A percentile compares a stretch with the other conserved stretches of the same genome.
Evolutionary conservation across 2,329 filamentous ascomycete genomes (phyloP).

Genomic region (Xylogone sp.): DNA sequence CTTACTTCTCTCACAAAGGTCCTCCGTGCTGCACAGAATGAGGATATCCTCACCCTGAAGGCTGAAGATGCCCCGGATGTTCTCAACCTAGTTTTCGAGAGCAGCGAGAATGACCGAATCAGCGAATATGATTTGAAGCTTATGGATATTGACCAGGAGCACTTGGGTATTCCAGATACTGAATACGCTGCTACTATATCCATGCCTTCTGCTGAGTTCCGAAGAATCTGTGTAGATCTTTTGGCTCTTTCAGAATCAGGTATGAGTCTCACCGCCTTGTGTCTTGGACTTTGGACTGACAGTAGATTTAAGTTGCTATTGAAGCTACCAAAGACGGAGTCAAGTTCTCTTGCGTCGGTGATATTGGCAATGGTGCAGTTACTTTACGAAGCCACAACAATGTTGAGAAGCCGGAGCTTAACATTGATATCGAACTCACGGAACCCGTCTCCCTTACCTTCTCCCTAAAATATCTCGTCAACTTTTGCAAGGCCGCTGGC

Average conservation of each 20-base stretch:
- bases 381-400: conserved; percentile 85
- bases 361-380: conserved; percentile 93
- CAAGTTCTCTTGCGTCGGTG: conserved; percentile 89
- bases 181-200: conserved; percentile 90
- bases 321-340: conserved; percentile 96
- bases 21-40: conserved; percentile 86
- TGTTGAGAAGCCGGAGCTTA: conserved; percentile 81
- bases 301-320: conserved; percentile 70
- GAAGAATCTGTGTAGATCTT: conserved; percentile 90
- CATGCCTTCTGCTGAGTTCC: conserved; percentile 88
- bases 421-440: conserved; percentile 83
- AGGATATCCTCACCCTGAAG: conserved; percentile 94
- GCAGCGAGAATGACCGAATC: conserved; percentile 78
- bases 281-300: conserved; percentile 10
- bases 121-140: conserved; percentile 99
- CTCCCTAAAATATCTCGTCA: conserved; percentile 98
- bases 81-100: conserved; percentile 95
- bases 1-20: conserved; percentile 96
- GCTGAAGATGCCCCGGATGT: conserved; percentile 95
- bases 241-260: conserved; percentile 92
- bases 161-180: conserved; percentile 97
- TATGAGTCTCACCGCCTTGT: conserved; percentile 41
- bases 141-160: conserved; percentile 99
- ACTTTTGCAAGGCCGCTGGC: conserved; percentile 97
- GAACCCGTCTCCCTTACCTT: conserved; percentile 95